A percentile compares a stretch with the other conserved stretches of the same genome.
Evolutionary conservation across 2,329 filamentous ascomycete species (phyloP).

Genomic region (Fusarium secorum): DNA sequence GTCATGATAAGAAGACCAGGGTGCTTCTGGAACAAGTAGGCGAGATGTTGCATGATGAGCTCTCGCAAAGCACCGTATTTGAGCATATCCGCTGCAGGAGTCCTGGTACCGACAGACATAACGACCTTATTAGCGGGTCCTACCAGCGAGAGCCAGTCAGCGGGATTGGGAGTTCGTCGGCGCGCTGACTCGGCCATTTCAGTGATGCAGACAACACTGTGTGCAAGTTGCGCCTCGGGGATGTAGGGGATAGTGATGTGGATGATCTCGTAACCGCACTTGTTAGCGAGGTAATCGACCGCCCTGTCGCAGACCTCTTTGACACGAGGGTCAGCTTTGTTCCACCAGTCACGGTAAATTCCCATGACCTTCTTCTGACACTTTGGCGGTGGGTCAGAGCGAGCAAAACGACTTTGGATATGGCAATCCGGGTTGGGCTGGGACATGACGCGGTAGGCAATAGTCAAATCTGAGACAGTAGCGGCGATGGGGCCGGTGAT

Average conservation of each 20-base stretch:
- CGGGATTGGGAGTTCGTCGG: constrained; percentile 52
- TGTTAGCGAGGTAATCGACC: constrained; percentile 63
- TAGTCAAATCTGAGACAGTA: constrained; percentile 78
- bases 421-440: constrained; percentile 71
- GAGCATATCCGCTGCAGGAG: constrained; percentile 73
- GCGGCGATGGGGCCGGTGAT: constrained; percentile 79
- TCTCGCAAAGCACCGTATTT: constrained; percentile 77
- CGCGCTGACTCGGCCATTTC: constrained; percentile 67
- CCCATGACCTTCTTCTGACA: constrained; percentile 70
- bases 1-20: constrained; percentile 81
- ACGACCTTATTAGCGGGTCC: constrained; percentile 75
- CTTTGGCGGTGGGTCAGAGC: constrained; percentile 57
- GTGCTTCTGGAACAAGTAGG: constrained; percentile 72
- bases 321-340: constrained; percentile 66
- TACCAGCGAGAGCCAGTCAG: constrained; percentile 62
- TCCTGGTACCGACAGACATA: constrained; percentile 69
- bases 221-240: constrained; percentile 77
- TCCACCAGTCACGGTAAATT: constrained; percentile 65
- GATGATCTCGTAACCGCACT: constrained; percentile 57
- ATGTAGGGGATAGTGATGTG: constrained; percentile 73
- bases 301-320: constrained; percentile 67
- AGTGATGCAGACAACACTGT: constrained; percentile 77
- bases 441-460: constrained; percentile 83
- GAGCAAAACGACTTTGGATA: constrained; percentile 68
- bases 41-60: constrained; percentile 80